Base-by-base conservation (phyloP, 1,139 yeast genomes). In the Kurtzmaniella quercitrusa region DNA sequence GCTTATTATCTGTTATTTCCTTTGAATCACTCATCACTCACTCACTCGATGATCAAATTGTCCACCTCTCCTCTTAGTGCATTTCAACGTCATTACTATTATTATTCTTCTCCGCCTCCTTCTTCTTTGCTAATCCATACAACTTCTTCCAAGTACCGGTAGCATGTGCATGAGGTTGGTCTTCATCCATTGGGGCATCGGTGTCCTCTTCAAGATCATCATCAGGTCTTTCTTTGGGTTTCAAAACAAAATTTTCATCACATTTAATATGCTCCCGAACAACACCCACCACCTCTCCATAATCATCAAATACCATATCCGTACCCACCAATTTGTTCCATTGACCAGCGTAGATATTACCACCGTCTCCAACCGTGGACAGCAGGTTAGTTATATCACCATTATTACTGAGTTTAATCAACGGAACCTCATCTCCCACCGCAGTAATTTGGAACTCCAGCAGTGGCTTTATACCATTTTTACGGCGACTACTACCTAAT, bases 281-380 rank as follows among this genome's bases (percentile, higher is more conserved):
- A 37, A 62, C 61, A 0, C 75, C 78, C 45, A 79, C 58, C 38
- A 71, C 64, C 41, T 78, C 76, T 0, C 84, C 85, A 50, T 74
- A 70, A 48, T 79, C 85, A 52, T 79, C 79, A 53, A 78, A 75
- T 1, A 79, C 63, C 48, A 93, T 65, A 55, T 91, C 97, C 0
- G 95, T 85, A 0, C 98, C 98, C 1, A 88, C 82, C 11, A 88
- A 64, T 47, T 78, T 77, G 41, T 77, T 73, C 97, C 98, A 93
- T 34, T 73, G 68, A 1, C 96, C 94, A 57, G 81, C 81, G 58
- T 81, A 87, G 2, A 88, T 66, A 41, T 67, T 69, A 9, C 18
- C 36, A 14, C 73, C 75, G 49, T 71, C 75, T 5, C 69, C 62
- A 4, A 66, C 57, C 3, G 66, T 38, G n/a, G 43, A 41, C 19